A percentile compares a stretch with the other conserved stretches of the same genome.
phyloP scores from a whole-genome alignment of 257 asterid genomes.

The Avicennia marina region DNA sequence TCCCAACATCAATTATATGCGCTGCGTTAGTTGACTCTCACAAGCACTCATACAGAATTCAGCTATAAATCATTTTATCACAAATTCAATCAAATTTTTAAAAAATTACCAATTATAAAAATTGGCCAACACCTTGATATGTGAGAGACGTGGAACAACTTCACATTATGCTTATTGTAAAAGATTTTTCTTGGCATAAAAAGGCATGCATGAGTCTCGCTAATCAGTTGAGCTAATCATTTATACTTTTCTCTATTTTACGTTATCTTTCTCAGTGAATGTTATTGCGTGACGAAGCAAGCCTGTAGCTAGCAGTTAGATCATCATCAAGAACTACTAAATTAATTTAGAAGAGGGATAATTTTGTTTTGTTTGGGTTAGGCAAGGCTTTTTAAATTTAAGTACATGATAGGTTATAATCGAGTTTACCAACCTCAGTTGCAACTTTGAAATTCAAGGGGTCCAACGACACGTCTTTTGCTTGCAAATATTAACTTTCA shows the following conservation, averaged over 20 bases:
- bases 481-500: conserved; percentile 5
- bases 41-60: too few species aligned
- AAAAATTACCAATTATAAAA: too few species aligned
- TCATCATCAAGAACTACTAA: conserved; percentile 1
- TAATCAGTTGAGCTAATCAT: too few species aligned
- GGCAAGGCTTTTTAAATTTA: neutral
- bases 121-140: too few species aligned
- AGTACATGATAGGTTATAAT: neutral
- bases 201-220: neutral
- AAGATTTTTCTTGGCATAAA: too few species aligned
- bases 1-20: too few species aligned
- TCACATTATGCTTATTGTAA: neutral
- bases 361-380: neutral
- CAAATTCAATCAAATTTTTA: too few species aligned
- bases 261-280: neutral
- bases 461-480: conserved; percentile 18
- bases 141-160: too few species aligned
- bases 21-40: too few species aligned
- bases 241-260: neutral
- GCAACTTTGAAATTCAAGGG: conserved; percentile 11
- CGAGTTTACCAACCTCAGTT: neutral
- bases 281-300: neutral
- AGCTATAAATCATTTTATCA: too few species aligned
- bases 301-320: neutral
- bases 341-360: neutral